Evolutionary conservation across 2,329 filamentous ascomycete species (phyloP), one percentile per base, ranked within the genome.

Genomic region (Phyllosticta citriasiana): DNA sequence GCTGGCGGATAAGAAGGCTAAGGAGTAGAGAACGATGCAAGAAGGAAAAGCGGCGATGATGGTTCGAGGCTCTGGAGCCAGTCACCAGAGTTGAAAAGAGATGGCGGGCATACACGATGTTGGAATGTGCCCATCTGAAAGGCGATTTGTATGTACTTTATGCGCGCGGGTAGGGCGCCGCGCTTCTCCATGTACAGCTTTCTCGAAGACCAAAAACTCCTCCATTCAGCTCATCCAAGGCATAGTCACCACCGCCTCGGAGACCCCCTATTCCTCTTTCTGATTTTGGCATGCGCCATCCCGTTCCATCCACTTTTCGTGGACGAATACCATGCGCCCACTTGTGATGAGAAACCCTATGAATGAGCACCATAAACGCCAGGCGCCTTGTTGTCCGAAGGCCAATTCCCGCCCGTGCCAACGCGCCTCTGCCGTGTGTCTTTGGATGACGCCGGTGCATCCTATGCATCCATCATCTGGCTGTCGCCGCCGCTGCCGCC

Each of bases 381-480:
- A 14, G 19, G 40, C 40, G 14, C 40, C 40, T 16, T 47, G 2
- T 40, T 16, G 16, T n/a, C 40, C 40, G n/a, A n/a, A 47, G 40
- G 4, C 35, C 12, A 40, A 40, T 40, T 1, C 14, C 35, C 4
- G 16, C 4, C 33, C 10, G 14, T 12, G 10, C 33, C 33, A 47
- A 47, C 40, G 40, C 16, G 40, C 40, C 40, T 47, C 12, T 22
- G 10, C 5, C 16, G 1, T 40, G 4, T 40, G 7, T 9, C 35
- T 40, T 12, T 16, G 12, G 14, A 47, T 16, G 40, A n/a, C n/a
- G 14, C 51, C 71, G 66, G 73, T 54, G 68, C 70, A 63, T 73
- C 68, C 71, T 67, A 74, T 54, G 68, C 70, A 63, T 73, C 68
- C 22, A 62, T 66, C 71, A 74, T 74, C 40, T 63, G 65, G 10